phyloP scores from a whole-genome alignment of 768 basidiomycete species.

The Terana coerulea region DNA sequence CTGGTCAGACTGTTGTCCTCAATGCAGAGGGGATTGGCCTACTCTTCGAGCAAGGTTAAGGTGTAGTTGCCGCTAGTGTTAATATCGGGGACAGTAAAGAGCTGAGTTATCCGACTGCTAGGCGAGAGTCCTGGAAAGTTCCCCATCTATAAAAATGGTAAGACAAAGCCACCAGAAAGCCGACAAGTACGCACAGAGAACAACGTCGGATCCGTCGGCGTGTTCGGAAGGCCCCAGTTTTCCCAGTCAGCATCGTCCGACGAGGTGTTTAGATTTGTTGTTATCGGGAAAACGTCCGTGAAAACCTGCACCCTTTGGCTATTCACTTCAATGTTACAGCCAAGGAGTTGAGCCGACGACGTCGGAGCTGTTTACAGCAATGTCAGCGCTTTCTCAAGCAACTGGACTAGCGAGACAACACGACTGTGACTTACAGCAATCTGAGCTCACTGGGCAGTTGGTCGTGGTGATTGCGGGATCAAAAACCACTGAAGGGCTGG shows the following conservation, averaged over 20 bases:
- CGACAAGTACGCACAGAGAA: background rate
- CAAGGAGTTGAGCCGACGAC: background rate
- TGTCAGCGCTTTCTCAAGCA: no score
- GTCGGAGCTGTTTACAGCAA: background rate
- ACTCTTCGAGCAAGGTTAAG: conserved; percentile 7
- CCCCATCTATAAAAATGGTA: background rate
- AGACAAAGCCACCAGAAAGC: background rate
- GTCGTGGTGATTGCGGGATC: background rate
- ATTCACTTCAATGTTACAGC: background rate
- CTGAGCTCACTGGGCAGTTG: background rate
- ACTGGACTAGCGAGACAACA: no score
- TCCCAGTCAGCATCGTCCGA: background rate
- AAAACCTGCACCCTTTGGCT: background rate
- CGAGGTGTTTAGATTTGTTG: no score
- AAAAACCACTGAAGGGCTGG: background rate
- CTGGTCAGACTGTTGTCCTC: no score
- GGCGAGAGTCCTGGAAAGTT: conserved; percentile 5
- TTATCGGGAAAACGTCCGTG: background rate
- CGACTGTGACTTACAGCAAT: conserved; percentile 4
- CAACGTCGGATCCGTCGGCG: background rate
- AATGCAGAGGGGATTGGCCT: no score
- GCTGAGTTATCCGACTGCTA: background rate
- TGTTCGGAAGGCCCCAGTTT: background rate
- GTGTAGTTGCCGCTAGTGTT: background rate
- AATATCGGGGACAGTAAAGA: background rate